phyloP scores from a whole-genome alignment of 257 asterid genomes.

The Solanum chmielewskii region DNA sequence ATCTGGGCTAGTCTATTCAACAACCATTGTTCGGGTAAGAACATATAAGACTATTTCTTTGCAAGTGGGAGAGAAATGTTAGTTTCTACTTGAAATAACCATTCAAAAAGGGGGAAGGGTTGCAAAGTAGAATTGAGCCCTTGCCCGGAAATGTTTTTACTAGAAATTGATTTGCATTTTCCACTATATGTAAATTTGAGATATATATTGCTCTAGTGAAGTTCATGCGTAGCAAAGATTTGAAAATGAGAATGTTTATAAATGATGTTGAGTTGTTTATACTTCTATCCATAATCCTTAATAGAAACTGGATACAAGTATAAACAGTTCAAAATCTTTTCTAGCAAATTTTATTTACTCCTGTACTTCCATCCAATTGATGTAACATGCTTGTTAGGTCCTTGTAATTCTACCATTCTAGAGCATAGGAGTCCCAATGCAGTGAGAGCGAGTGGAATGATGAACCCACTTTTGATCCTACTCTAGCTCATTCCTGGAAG shows the following conservation, averaged over 20 bases:
- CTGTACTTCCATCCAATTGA: neutral
- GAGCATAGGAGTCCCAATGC: constrained; percentile 6
- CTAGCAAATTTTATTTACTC: neutral
- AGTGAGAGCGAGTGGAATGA: neutral
- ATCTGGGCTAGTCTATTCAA: neutral
- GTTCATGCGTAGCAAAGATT: constrained; percentile 10
- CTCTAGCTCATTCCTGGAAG: constrained; percentile 25
- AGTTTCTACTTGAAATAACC: neutral
- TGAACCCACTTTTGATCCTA: neutral
- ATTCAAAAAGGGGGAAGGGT: neutral
- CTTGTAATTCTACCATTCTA: neutral
- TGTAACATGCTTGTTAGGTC: constrained; percentile 21
- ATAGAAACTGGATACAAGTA: neutral
- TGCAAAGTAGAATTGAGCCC: neutral
- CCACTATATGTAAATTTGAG: constrained; percentile 14
- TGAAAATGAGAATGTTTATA: constrained; percentile 34
- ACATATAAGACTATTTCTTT: neutral
- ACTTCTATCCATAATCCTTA: constrained; percentile 37
- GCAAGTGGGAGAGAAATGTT: neutral
- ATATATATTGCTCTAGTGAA: constrained; percentile 33
- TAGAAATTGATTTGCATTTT: neutral
- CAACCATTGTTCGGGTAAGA: neutral
- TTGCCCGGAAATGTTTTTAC: neutral
- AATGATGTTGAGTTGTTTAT: constrained; percentile 50
- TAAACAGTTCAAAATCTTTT: neutral